Evolutionary conservation across 2,329 filamentous ascomycete genomes (phyloP).

Genomic region (Neonectria neomacrospora): DNA sequence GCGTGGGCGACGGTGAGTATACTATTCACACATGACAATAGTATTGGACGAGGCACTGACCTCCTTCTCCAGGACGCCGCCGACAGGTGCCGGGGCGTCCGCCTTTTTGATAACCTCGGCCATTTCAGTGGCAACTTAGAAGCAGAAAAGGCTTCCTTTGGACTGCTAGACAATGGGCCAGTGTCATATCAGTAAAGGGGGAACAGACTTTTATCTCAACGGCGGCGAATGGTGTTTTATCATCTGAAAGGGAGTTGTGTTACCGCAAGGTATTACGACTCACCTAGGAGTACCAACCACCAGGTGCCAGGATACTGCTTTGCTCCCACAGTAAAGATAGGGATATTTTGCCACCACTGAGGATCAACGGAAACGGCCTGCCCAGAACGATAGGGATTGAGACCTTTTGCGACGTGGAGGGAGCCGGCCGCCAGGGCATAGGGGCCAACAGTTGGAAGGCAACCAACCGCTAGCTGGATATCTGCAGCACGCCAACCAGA

Average conservation of each 20-base stretch:
- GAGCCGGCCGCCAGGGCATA: not conserved
- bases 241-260: not conserved
- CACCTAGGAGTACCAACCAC: not conserved
- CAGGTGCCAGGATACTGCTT: not conserved
- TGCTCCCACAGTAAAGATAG: not conserved
- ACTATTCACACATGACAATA: not conserved
- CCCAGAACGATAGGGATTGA: not conserved
- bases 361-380: not conserved
- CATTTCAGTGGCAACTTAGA: not conserved
- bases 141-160: not conserved
- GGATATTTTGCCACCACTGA: not conserved
- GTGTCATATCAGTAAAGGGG: not conserved
- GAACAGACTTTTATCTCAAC: not conserved
- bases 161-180: not conserved
- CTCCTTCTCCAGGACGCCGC: slow-evolving; percentile 5
- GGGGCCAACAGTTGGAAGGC: not conserved
- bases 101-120: slow-evolving; percentile 1
- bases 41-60: not conserved
- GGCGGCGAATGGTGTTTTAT: not conserved
- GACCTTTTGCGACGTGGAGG: not conserved
- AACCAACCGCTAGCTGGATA: not conserved
- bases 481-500: not conserved
- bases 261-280: slow-evolving; percentile 1
- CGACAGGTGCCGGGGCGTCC: not conserved
- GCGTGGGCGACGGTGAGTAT: not conserved